Percentiles rank a stretch among this genome's conserved stretches.
Conservation (phyloP, 176 grass and related monocot species). For the Oryza meyeriana region DNA sequence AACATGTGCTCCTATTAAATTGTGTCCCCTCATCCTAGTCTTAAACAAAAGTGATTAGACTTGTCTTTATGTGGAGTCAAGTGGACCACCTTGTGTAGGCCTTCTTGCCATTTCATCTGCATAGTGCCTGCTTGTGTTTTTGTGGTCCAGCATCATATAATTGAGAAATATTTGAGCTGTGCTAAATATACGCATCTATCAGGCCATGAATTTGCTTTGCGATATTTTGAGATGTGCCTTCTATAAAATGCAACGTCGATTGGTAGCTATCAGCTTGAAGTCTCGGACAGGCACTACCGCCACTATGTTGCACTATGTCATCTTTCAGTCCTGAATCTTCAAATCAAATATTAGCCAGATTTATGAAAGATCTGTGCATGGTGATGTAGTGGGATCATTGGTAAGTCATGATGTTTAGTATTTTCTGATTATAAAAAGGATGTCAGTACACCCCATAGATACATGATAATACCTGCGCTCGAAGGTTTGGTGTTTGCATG, state of each 20-base stretch:
- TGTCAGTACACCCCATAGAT: constrained; percentile 18
- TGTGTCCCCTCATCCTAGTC: constrained; percentile 20
- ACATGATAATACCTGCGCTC: constrained; percentile 28
- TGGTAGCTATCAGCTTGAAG: neutral
- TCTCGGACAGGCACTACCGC: constrained; percentile 1
- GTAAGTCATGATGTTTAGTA: constrained; percentile 8
- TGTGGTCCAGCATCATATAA: constrained; percentile 20
- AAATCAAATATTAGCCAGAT: constrained; percentile 12
- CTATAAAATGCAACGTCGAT: neutral
- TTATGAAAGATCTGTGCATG: constrained; percentile 24
- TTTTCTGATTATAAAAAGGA: constrained; percentile 29
- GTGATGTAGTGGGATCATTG: constrained; percentile 29
- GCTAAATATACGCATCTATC: neutral
- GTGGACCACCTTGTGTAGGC: constrained; percentile 20
- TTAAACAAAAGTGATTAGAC: constrained; percentile 29
- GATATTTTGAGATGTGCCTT: constrained; percentile 9
- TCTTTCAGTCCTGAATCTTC: neutral
- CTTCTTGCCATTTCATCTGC: constrained; percentile 4
- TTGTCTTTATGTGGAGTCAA: constrained; percentile 21
- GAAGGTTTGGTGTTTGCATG: constrained; percentile 40
- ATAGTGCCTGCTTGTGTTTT: constrained; percentile 25
- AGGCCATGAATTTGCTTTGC: constrained; percentile 23
- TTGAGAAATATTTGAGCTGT: constrained; percentile 30
- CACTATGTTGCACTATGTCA: constrained; percentile 16
- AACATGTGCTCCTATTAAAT: constrained; percentile 30